Evolutionary conservation across 352 stramenopile species (phyloP), one percentile per base, ranked within the genome.

Genomic region (Halophytophthora polymorphica): DNA sequence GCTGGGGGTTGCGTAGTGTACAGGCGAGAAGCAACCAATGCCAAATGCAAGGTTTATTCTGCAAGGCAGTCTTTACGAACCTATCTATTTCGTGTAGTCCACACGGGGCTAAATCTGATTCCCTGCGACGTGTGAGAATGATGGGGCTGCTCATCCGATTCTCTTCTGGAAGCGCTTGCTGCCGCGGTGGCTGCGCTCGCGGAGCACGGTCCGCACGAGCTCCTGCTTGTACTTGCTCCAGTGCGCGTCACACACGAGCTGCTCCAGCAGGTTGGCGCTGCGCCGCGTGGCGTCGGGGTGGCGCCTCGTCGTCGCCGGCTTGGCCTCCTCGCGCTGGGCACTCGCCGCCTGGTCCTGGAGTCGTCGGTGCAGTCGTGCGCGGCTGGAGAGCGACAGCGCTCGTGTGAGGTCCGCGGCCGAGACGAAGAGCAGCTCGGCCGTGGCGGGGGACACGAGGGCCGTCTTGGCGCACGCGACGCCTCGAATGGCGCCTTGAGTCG

Each of bases 351-450:
- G 47, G 0, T 37, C 25, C 33, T 75, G 67, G 7, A 77, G 52
- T 22, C 84, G 79, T 6, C 49, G 59, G 22, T 83, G 66, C 21
- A 87, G 35, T 12, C 56, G 48, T 3, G 47, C 38, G n/a, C 71
- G 65, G 35, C 65, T 87, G 17, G 58, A 38, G 1, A 50, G 14
- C 2, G 68, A 82, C 14, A 88, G 33, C 3, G 61, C 51, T 11
- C 64, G 38, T 2, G 50, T 56, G 8, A 88, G 36, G 47, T 85
- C 73, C 0, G 44, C 23, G 1, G 69, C 60, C 8, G 71, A 72
- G 17, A 88, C 65, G 50, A 85, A 88, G 2, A 85, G n/a, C 0
- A 88, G 17, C 11, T 85, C 73, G 6, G 58, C 53, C 3, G 76
- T 75, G 22, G 61, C 44, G 3, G 55, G 58, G 2, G 76, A 69